A percentile compares a stretch with the other conserved stretches of the same genome.
Evolutionary conservation across 1,139 yeast genomes (phyloP).

Genomic region (Yamadazyma membranifaciens): DNA sequence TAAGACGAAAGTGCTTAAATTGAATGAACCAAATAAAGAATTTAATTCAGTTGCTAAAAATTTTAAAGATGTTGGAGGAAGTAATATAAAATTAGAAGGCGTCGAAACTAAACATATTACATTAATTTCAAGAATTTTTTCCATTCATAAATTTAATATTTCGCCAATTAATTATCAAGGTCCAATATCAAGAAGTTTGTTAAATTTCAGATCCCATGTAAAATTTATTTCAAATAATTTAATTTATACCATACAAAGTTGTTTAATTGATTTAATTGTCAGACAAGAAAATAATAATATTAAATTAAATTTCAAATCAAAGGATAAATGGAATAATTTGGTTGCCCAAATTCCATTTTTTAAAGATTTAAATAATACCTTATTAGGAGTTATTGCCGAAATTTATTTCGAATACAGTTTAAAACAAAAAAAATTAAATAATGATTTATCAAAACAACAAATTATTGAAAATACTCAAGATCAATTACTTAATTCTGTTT

Average conservation of each 20-base stretch:
- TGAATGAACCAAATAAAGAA: conserved; percentile 30
- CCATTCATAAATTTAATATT: conserved; percentile 50
- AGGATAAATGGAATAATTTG: conserved; percentile 57
- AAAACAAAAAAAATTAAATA: conserved; percentile 27
- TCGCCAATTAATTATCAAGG: conserved; percentile 67
- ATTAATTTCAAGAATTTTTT: conserved; percentile 57
- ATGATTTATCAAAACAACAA: conserved; percentile 23
- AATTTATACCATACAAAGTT: conserved; percentile 55
- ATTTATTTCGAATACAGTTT: conserved; percentile 41
- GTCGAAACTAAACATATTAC: conserved; percentile 38
- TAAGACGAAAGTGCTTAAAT: conserved; percentile 26
- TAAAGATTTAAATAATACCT: conserved; percentile 41
- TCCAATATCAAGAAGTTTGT: conserved; percentile 62
- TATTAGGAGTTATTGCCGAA: conserved; percentile 44
- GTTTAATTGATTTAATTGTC: conserved; percentile 51
- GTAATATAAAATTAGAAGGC: conserved; percentile 27
- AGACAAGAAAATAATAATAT: conserved; percentile 51
- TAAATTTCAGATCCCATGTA: conserved; percentile 66
- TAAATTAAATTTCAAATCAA: conserved; percentile 33
- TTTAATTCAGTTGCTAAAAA: conserved; percentile 35
- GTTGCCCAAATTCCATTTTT: conserved; percentile 63
- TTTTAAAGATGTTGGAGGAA: conserved; percentile 27
- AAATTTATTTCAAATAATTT: conserved; percentile 51
- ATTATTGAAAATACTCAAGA: conserved; percentile 30
- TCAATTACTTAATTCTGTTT: conserved; percentile 37